Evolutionary conservation across 768 basidiomycete species (phyloP).

Genomic region (Lactifluus volemus): DNA sequence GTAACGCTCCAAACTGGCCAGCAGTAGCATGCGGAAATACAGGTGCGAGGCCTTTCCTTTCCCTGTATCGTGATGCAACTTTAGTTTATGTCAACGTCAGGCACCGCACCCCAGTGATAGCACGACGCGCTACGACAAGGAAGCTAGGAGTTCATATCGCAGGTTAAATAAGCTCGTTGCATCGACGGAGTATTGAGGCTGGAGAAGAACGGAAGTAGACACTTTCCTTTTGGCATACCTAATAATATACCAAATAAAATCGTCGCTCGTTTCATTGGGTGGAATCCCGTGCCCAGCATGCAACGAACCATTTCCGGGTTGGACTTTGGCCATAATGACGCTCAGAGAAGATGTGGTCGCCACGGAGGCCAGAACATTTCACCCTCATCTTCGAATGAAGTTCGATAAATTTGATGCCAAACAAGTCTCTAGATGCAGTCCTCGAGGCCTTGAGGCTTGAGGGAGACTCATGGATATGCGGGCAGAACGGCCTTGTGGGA

Average conservation of each 20-base stretch:
- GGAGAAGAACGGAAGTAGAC: background rate
- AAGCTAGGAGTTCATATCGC: background rate
- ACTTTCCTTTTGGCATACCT: too few species aligned
- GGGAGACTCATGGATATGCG: too few species aligned
- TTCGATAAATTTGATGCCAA: too few species aligned
- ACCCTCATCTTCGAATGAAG: background rate
- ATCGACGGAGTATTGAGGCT: background rate
- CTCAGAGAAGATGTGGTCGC: background rate
- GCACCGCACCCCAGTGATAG: background rate
- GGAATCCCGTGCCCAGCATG: background rate
- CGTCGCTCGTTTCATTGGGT: background rate
- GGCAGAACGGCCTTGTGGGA: too few species aligned
- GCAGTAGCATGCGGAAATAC: slow-evolving; percentile 44
- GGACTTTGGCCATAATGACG: slow-evolving; percentile 14
- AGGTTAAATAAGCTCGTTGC: background rate
- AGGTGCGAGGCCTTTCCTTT: slow-evolving; percentile 27
- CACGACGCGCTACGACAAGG: background rate
- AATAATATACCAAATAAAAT: background rate
- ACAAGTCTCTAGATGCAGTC: too few species aligned
- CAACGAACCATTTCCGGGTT: slow-evolving; percentile 14
- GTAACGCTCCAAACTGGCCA: slow-evolving; percentile 42
- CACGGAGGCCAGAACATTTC: background rate
- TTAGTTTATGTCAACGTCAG: background rate
- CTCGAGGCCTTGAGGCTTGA: too few species aligned
- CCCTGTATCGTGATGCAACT: too few species aligned